These are phyloP conservation scores for Vaccinium corymbosum DNA, from an alignment of 148 eudicot species.

Conservation along the genomic window DNA sequence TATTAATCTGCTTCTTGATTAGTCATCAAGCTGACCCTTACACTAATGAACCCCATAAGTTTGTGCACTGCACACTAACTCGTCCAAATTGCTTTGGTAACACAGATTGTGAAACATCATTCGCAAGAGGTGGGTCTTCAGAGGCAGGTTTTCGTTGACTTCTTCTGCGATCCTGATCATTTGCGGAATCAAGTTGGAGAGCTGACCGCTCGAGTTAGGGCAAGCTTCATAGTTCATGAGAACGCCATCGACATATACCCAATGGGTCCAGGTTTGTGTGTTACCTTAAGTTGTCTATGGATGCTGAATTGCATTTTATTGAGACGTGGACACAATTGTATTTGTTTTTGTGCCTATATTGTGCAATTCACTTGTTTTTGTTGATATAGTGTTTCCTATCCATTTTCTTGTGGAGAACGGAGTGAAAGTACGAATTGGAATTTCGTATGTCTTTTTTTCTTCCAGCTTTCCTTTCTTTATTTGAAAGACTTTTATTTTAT, in stretches of 20 bases:
- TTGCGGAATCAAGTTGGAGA: constrained; percentile 76
- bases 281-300: neutral
- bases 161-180: constrained; percentile 88
- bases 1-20: neutral
- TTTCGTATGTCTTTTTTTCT: neutral
- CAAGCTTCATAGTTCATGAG: constrained; percentile 47
- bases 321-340: neutral
- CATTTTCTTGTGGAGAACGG: neutral
- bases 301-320: neutral
- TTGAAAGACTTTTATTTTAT: neutral
- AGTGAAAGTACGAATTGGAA: neutral
- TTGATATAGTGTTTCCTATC: neutral
- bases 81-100: neutral
- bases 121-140: constrained; percentile 78
- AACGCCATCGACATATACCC: neutral
- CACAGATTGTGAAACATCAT: constrained; percentile 83
- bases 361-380: neutral
- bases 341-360: neutral
- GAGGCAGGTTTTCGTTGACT: constrained; percentile 87
- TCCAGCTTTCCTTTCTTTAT: neutral
- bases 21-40: neutral
- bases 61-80: neutral
- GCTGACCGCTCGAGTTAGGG: constrained; percentile 69
- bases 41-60: neutral
- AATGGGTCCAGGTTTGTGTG: neutral